Percentiles rank a stretch among this genome's conserved stretches.
These are phyloP conservation scores for Candida loeiensis DNA, from an alignment of 805 yeast genomes.

Conservation along the genomic window DNA sequence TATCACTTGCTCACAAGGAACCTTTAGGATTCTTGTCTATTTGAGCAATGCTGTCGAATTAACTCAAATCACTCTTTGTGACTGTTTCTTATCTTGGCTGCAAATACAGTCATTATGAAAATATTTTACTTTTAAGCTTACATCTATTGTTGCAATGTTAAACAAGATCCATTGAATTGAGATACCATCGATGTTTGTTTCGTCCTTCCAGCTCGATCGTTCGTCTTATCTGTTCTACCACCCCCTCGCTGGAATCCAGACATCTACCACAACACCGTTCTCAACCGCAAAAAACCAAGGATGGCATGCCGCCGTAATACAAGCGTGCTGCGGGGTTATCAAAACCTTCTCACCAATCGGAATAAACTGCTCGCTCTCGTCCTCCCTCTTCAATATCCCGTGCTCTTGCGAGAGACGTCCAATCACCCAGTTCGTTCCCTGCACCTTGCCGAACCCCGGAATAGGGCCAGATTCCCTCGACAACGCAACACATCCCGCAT, in stretches of 20 bases:
- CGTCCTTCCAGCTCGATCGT: too few relatives aligned
- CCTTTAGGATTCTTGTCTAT: too few relatives aligned
- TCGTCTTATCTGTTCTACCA: too few relatives aligned
- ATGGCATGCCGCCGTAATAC: slow-evolving; percentile 65
- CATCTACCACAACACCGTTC: slow-evolving; percentile 44
- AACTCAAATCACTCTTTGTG: too few relatives aligned
- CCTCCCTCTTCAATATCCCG: slow-evolving; percentile 59
- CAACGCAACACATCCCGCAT: slow-evolving; percentile 70
- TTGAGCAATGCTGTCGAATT: too few relatives aligned
- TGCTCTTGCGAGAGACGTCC: slow-evolving; percentile 77
- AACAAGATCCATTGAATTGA: too few relatives aligned
- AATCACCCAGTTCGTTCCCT: slow-evolving; percentile 53
- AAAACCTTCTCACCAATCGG: slow-evolving; percentile 54
- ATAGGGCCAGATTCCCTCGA: slow-evolving; percentile 60
- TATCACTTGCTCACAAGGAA: too few relatives aligned
- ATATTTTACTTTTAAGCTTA: too few relatives aligned
- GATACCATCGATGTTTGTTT: too few relatives aligned
- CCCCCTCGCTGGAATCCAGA: slow-evolving; percentile 64
- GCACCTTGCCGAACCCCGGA: slow-evolving; percentile 58
- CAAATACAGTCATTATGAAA: too few relatives aligned
- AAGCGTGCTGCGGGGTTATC: slow-evolving; percentile 67
- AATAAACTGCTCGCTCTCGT: slow-evolving; percentile 27
- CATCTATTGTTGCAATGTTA: too few relatives aligned
- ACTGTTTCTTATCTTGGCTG: too few relatives aligned
- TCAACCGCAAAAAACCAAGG: slow-evolving; percentile 57